Evolutionary conservation across 495 filamentous ascomycete species (phyloP).

Genomic region (Chlorociboria aeruginascens): DNA sequence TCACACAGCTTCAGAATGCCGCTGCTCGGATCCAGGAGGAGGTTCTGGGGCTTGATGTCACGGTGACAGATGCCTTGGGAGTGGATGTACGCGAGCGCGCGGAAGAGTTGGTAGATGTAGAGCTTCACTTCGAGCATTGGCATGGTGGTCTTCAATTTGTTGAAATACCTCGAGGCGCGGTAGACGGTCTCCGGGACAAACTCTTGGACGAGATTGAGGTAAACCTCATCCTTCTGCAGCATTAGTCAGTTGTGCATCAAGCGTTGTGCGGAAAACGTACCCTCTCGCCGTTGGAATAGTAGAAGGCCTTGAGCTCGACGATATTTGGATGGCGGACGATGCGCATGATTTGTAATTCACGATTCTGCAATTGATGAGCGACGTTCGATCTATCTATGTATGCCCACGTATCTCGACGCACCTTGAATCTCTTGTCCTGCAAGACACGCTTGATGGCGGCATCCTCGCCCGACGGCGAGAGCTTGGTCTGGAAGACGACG

Average conservation of each 20-base stretch:
- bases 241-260: background rate
- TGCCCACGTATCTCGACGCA: constrained; percentile 21
- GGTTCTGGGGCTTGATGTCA: constrained; percentile 98
- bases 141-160: constrained; percentile 99
- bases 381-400: constrained; percentile 3
- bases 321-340: constrained; percentile 98
- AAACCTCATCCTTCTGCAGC: constrained; percentile 92
- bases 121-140: constrained; percentile 97
- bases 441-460: constrained; percentile 97
- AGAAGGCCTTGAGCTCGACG: constrained; percentile 96
- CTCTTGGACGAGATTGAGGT: constrained; percentile 95
- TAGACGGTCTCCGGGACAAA: constrained; percentile 99
- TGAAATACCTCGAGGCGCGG: constrained; percentile 96
- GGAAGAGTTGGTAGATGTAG: constrained; percentile 99
- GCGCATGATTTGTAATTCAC: constrained; percentile 98
- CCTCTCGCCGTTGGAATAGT: constrained; percentile 97
- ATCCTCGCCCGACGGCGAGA: constrained; percentile 92
- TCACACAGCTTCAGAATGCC: constrained; percentile 96
- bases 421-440: constrained; percentile 99
- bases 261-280: constrained; percentile 41
- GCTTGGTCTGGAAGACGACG: constrained; percentile 97
- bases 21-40: constrained; percentile 79
- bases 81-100: constrained; percentile 96
- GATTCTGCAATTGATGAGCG: constrained; percentile 57
- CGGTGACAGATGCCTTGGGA: constrained; percentile 98